Conservation (phyloP, 2,329 filamentous ascomycete species). For the Didymella lethalis region DNA sequence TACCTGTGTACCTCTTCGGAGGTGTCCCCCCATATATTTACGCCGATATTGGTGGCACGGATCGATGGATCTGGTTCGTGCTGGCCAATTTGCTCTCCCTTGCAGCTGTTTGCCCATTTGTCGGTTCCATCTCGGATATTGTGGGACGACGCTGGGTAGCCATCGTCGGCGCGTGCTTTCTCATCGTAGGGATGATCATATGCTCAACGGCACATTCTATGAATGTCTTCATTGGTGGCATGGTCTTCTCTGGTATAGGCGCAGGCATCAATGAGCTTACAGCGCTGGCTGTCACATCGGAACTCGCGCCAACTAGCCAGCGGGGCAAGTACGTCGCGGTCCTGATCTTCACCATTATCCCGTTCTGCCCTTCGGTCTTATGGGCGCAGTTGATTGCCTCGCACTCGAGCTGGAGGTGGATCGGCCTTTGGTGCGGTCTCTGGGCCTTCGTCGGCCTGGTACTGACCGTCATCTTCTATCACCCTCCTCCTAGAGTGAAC, state of each 20-base stretch:
- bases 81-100: constrained; percentile 61
- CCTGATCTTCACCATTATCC: constrained; percentile 67
- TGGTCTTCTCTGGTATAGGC: constrained; percentile 66
- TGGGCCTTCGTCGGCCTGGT: constrained; percentile 62
- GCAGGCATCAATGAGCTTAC: constrained; percentile 74
- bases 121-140: constrained; percentile 57
- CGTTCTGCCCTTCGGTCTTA: constrained; percentile 68
- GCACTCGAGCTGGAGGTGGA: constrained; percentile 61
- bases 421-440: constrained; percentile 60
- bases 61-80: constrained; percentile 66
- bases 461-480: constrained; percentile 57
- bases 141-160: constrained; percentile 44
- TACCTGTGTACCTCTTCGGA: constrained; percentile 56
- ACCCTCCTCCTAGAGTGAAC: constrained; percentile 52
- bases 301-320: constrained; percentile 70
- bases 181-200: constrained; percentile 47
- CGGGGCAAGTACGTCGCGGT: constrained; percentile 68
- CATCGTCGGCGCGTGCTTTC: constrained; percentile 39
- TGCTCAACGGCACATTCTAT: constrained; percentile 38
- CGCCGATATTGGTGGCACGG: constrained; percentile 65
- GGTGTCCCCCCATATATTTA: constrained; percentile 60
- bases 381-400: constrained; percentile 66
- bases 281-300: constrained; percentile 70
- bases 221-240: constrained; percentile 39
- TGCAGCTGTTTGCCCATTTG: constrained; percentile 67